Evolutionary conservation across 73 alveolate genomes (phyloP), one percentile per base, ranked within the genome.

Genomic region (Paramecium caudatum): DNA sequence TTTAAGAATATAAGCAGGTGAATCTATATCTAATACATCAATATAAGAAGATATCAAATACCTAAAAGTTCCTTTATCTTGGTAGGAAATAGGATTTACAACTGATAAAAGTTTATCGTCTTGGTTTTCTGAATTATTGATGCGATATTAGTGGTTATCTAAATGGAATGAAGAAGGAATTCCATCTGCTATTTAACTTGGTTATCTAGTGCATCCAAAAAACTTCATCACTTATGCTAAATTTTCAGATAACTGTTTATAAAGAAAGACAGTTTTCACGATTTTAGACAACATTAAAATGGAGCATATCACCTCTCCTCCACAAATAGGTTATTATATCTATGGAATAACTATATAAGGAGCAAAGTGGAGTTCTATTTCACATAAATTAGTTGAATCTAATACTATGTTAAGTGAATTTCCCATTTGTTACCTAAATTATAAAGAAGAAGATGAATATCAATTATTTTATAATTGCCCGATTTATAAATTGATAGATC

Each of bases 151-250:
- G 6, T 68, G 17, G 5, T 17, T 68, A 2, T 17, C 6, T 32
- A 68, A 68, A 32, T 68, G 84, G 84, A 68, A 37, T 68, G 61
- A 68, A n/a, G 17, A 68, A 68, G 47, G 50, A 8, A 55, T 55
- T 10, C 84, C 50, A 32, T 25, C 17, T 34, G 84, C 50, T 7
- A 68, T 37, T 8, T 68, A 43, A 43, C 37, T 68, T 6, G 84
- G 84, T 12, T 30, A 32, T 17, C 34, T 68, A 10, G 34, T 68
- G 55, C 25, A 37, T 17, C 84, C 84, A 10, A 68, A 68, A 25
- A 34, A 34, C 19, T 68, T 68, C 34, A 32, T 68, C 10, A 68
- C 37, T 30, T 34, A 37, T 37, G 84, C 84, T 32, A 34, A 68
- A 37, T 68, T 25, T 32, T 32, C 34, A 32, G 13, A 68, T 4